A percentile compares a stretch with the other conserved stretches of the same genome.
phyloP scores from a whole-genome alignment of 2,329 filamentous ascomycete species.

The Cytospora mali region DNA sequence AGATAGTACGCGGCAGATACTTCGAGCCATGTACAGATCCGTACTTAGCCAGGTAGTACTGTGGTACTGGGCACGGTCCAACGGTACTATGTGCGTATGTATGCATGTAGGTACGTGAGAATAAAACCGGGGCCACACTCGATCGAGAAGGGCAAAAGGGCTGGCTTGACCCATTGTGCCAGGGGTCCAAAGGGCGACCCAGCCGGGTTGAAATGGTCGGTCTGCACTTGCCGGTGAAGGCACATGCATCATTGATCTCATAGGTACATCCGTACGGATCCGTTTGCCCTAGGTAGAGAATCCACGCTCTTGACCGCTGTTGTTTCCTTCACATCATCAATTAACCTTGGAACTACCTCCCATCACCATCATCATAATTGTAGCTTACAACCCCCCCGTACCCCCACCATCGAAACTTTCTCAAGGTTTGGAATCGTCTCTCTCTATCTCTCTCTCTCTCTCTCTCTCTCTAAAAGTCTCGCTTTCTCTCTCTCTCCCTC shows the following conservation, averaged over 20 bases:
- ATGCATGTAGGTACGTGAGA: neutral
- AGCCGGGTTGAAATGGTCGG: neutral
- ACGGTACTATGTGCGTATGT: neutral
- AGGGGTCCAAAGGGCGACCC: neutral
- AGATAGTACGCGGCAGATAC: neutral
- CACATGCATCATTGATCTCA: neutral
- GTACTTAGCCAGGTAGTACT: neutral
- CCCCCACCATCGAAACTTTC: too few species aligned
- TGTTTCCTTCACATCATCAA: neutral
- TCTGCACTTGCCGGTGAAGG: neutral
- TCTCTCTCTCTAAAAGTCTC: too few species aligned
- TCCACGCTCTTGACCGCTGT: neutral
- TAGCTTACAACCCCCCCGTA: too few species aligned
- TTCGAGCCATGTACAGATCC: neutral
- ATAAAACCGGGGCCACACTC: neutral
- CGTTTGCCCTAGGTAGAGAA: neutral
- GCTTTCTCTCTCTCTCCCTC: too few species aligned
- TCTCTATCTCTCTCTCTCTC: too few species aligned
- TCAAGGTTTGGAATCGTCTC: too few species aligned
- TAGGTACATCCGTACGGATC: slow-evolving; percentile 1
- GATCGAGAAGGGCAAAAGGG: neutral
- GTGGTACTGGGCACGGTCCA: neutral
- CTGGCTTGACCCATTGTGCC: neutral
- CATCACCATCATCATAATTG: neutral
- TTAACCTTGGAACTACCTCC: too few species aligned